Conservation (phyloP, 2,329 filamentous ascomycete genomes). For the Hymenoscyphus salicellus region DNA sequence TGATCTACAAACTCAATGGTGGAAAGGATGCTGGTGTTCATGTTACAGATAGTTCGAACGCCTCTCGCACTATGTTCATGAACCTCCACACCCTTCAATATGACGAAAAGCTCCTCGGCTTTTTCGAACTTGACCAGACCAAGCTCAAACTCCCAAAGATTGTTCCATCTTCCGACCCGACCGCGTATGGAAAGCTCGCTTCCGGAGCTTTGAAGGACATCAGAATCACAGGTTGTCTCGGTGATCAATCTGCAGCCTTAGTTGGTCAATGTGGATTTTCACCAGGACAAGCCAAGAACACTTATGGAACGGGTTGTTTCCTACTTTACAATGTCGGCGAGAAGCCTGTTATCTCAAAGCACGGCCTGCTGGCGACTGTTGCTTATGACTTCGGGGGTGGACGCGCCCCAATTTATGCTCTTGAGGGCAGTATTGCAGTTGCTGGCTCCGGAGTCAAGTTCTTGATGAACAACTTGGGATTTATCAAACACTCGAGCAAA, state of each 20-base stretch:
- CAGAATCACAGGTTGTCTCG: slow-evolving; percentile 72
- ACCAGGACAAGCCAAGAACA: slow-evolving; percentile 77
- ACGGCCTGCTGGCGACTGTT: slow-evolving; percentile 74
- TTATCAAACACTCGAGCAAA: slow-evolving; percentile 59
- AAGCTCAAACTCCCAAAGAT: slow-evolving; percentile 76
- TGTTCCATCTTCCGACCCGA: slow-evolving; percentile 67
- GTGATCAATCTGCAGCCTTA: slow-evolving; percentile 77
- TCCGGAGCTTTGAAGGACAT: slow-evolving; percentile 62
- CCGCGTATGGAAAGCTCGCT: slow-evolving; percentile 64
- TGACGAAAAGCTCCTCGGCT: slow-evolving; percentile 68
- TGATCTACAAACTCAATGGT: slow-evolving; percentile 76
- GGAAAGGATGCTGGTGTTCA: slow-evolving; percentile 62
- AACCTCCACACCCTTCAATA: slow-evolving; percentile 74
- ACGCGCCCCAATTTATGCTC: slow-evolving; percentile 66
- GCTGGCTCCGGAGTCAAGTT: slow-evolving; percentile 75
- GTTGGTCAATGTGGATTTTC: slow-evolving; percentile 77
- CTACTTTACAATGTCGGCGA: slow-evolving; percentile 78
- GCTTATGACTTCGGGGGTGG: slow-evolving; percentile 69
- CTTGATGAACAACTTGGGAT: slow-evolving; percentile 62
- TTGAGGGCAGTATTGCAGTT: slow-evolving; percentile 75
- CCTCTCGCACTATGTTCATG: slow-evolving; percentile 86
- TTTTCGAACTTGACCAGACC: slow-evolving; percentile 67
- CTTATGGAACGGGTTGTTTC: slow-evolving; percentile 83
- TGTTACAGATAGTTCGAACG: slow-evolving; percentile 78
- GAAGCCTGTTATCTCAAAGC: slow-evolving; percentile 73